Percentiles rank a stretch among this genome's conserved stretches.
phyloP scores from a whole-genome alignment of 306 rosid genomes.

The Quercus suber region DNA sequence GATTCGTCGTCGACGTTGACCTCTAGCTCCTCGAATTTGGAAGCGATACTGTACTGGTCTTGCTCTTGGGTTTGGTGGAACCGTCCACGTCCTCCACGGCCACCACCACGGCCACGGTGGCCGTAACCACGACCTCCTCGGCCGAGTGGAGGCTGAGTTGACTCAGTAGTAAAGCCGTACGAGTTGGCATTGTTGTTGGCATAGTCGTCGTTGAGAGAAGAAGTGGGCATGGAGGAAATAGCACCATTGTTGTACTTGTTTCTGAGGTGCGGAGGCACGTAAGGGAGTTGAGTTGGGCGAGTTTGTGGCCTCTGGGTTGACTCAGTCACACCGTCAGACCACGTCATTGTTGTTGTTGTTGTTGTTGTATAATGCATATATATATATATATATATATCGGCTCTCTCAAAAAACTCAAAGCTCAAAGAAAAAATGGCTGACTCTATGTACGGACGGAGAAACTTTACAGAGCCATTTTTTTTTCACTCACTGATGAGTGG shows the following conservation, averaged over 20 bases:
- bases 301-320: constrained; percentile 17
- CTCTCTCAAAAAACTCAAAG: too few species aligned
- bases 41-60: constrained; percentile 1
- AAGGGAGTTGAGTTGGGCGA: constrained; percentile 20
- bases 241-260: neutral
- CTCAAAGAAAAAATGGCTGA: too few species aligned
- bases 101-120: neutral
- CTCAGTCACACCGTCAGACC: constrained; percentile 29
- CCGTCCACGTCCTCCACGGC: constrained; percentile 13
- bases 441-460: too few species aligned
- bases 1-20: neutral
- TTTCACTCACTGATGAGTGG: too few species aligned
- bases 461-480: too few species aligned
- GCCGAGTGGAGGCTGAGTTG: neutral
- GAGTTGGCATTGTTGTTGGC: too few species aligned
- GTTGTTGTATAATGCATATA: neutral
- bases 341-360: constrained; percentile 32
- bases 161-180: neutral
- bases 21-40: constrained; percentile 6
- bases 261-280: constrained; percentile 41
- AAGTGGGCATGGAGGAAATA: neutral
- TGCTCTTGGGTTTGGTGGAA: neutral
- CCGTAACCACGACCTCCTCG: neutral
- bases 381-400: too few species aligned
- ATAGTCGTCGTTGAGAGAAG: too few species aligned